Percentiles rank a stretch among this genome's conserved stretches.
phyloP scores from a whole-genome alignment of 768 basidiomycete genomes.

The Mycena belliarum region DNA sequence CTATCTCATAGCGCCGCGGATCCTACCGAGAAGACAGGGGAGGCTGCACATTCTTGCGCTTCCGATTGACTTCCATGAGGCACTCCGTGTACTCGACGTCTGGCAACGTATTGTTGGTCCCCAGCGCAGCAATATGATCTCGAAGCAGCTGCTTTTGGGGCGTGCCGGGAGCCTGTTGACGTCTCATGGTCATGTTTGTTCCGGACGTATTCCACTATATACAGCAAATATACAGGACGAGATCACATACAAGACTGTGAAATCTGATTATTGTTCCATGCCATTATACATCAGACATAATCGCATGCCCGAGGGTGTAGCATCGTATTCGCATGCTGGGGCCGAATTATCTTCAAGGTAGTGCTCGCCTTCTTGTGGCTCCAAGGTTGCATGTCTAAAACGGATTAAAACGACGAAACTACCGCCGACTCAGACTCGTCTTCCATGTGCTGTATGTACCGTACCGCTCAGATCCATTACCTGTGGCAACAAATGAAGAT shows the following conservation, averaged over 20 bases:
- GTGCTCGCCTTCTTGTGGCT: not conserved
- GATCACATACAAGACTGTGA: too few relatives aligned
- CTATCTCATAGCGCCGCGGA: slow-evolving; percentile 21
- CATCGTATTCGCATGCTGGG: not conserved
- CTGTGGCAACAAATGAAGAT: not conserved
- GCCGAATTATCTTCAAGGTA: not conserved
- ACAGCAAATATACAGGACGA: not conserved
- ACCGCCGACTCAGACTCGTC: not conserved
- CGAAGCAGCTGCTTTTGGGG: not conserved
- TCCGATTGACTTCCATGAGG: slow-evolving; percentile 1
- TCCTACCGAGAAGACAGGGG: slow-evolving; percentile 25
- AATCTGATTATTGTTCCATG: not conserved
- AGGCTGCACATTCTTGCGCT: slow-evolving; percentile 23
- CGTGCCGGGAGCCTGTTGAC: not conserved
- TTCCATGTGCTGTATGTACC: not conserved
- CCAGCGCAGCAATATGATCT: not conserved
- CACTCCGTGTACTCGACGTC: slow-evolving; percentile 25
- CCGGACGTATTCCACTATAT: too few relatives aligned
- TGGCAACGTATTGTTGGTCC: slow-evolving; percentile 25
- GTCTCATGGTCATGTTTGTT: not conserved
- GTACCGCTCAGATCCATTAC: not conserved
- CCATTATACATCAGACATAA: not conserved
- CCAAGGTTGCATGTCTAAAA: not conserved
- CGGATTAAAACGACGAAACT: not conserved
- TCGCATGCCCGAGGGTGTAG: not conserved